Base-by-base conservation (phyloP, 495 filamentous ascomycete species). In the Penicillium fimorum region DNA sequence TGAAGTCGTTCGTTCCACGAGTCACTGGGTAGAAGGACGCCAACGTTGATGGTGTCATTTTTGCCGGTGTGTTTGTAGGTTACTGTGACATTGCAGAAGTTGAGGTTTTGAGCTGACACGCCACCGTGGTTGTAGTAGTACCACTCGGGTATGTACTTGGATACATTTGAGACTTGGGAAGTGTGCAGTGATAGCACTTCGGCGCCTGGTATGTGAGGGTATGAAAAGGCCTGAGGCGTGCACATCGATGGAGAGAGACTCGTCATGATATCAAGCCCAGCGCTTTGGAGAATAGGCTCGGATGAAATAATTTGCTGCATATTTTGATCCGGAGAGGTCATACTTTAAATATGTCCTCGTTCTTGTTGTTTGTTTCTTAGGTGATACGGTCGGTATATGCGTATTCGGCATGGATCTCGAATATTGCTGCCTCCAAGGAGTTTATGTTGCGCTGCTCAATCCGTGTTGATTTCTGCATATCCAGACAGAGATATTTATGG, bases 61-160 rank as follows among this genome's bases (percentile, higher is more conserved):
- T 61, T 50, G 2, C 66, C 72, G 0, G 71, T 68, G 60, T 79
- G 76, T 3, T 76, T 77, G 57, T 79, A 76, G 6, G 66, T 65
- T 29, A 79, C 56, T 4, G 73, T 79, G 38, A 80, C 58, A 54
- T 80, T 78, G 59, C 77, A 79, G 58, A 78, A 78, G 43, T 25
- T 45, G 22, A 45, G 43, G 0, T 45, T 25, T 24, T 22, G 9
- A 24, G 43, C 43, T n/a, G 10, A 7, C 18, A 45, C 20, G 4
- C 6, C 13, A 12, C 43, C 43, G 3, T 45, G 22, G 5, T 45
- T 45, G 43, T 45, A 45, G 20, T 45, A 45, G 22, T 45, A 45
- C 20, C 22, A 45, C 8, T 45, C 22, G 2, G 43, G 22, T 2
- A 45, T 45, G 22, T 24, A 45, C 22, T 45, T 11, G 17, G 43